Base-by-base conservation (phyloP, 805 yeast genomes). In the Ogataea zsoltii region DNA sequence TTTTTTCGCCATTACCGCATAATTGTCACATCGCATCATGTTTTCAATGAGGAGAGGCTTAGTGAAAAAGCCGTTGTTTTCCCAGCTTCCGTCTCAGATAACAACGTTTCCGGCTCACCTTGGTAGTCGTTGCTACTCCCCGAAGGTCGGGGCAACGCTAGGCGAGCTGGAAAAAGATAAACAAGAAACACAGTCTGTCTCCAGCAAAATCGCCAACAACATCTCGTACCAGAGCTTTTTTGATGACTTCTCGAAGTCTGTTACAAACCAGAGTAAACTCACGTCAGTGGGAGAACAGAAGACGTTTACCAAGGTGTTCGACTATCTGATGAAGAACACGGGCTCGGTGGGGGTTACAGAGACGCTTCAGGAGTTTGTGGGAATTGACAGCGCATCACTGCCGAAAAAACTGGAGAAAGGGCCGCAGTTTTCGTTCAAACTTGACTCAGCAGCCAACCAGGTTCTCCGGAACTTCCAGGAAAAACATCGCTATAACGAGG, bases 241-340 rank as follows among this genome's bases (percentile, higher is more conserved):
- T 13, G 45, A 55, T 14, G 63, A 55, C 18, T 61, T 59, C 38
- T 57, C 61, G 17, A 47, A 50, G 25, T 52, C 62, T 11, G 53
- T 50, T 17, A 43, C 46, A 33, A 38, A 39, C 13, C 49, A 47
- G 30, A 40, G 51, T 12, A 55, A 55, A 35, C 47, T 58, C 34
- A 50, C 66, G 2, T 61, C 67, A 0, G 55, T 62, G 33, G 63
- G 63, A 31, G 69, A 65, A 39, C 65, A 62, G 41, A 59, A 63
- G 40, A 61, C 67, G 3, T 65, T 64, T 38, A 56, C 62, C 37
- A 56, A 54, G 34, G 60, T 64, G 2, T 61, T 65, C 15, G 57
- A 60, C 33, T 60, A 62, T 43, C 45, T 65, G 35, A 53, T 57
- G 38, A 54, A 57, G 32, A 48, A 51, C 33, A 42, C 49, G 14